Evolutionary conservation across 352 stramenopile genomes (phyloP).

Genomic region (Phytophthora nicotianae): DNA sequence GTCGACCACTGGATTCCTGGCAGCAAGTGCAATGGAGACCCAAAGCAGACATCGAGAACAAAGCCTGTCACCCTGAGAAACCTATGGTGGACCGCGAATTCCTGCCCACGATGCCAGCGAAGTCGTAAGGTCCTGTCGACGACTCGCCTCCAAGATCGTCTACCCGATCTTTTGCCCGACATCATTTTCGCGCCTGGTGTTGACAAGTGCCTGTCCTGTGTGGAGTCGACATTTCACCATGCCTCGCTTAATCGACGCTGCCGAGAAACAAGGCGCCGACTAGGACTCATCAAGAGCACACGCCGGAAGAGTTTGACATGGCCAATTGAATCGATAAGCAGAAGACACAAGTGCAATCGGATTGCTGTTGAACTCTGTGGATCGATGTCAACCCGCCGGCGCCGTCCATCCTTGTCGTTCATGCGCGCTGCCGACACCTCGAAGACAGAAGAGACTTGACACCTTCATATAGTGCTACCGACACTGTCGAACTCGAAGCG

Average conservation of each 20-base stretch:
- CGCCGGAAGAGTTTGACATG: slow-evolving; percentile 4
- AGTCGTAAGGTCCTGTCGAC: background rate
- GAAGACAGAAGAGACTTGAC: background rate
- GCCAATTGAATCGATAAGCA: slow-evolving; percentile 3
- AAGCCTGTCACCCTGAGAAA: background rate
- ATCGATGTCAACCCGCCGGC: background rate
- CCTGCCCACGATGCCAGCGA: slow-evolving; percentile 1
- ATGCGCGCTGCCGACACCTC: background rate
- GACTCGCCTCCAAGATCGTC: background rate
- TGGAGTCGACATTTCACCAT: background rate
- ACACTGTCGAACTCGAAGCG: background rate
- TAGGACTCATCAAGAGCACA: slow-evolving; percentile 8
- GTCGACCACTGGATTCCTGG: background rate
- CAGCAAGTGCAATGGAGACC: background rate
- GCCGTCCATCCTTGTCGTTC: background rate
- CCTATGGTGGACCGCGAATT: slow-evolving; percentile 1
- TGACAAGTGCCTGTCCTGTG: background rate
- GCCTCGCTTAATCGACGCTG: background rate
- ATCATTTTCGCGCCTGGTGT: slow-evolving; percentile 12
- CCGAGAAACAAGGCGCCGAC: background rate
- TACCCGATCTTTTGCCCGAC: background rate
- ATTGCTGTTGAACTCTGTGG: background rate
- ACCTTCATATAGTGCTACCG: background rate
- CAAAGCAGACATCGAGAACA: slow-evolving; percentile 19
- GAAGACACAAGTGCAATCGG: slow-evolving; percentile 12